Evolutionary conservation across 1,139 yeast genomes (phyloP).

Genomic region (Candida smagusa): DNA sequence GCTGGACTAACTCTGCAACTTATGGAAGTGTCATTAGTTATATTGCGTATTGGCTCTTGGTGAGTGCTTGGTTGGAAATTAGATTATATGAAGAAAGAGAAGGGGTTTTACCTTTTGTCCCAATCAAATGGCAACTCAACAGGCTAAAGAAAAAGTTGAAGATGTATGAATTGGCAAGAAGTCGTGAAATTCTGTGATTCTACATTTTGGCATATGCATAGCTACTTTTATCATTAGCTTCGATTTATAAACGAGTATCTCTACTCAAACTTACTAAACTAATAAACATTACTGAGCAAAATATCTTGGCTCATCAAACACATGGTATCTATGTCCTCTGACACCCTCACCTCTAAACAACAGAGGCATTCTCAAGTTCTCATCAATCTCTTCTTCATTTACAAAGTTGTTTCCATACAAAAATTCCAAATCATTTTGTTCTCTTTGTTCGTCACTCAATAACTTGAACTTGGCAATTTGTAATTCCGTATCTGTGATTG

Average conservation of each 20-base stretch:
- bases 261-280: no score
- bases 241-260: background rate
- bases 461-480: constrained; percentile 90
- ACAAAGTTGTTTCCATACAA: constrained; percentile 56
- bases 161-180: constrained; percentile 13
- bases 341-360: constrained; percentile 89
- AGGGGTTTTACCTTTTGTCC: constrained; percentile 30
- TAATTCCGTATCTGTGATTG: constrained; percentile 94
- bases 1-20: constrained; percentile 51
- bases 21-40: constrained; percentile 43
- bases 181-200: no score
- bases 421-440: constrained; percentile 35
- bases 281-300: constrained; percentile 40
- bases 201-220: background rate
- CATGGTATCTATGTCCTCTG: constrained; percentile 91
- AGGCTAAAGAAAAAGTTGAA: constrained; percentile 20
- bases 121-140: constrained; percentile 22
- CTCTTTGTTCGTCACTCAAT: constrained; percentile 41
- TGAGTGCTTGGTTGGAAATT: constrained; percentile 22
- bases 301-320: constrained; percentile 86
- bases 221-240: no score
- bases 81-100: constrained; percentile 27
- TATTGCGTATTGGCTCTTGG: constrained; percentile 35
- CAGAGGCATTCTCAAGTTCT: constrained; percentile 74
- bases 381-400: constrained; percentile 55